Evolutionary conservation across 345 rosid genomes (phyloP).

Genomic region (Arabis hirsuta): DNA sequence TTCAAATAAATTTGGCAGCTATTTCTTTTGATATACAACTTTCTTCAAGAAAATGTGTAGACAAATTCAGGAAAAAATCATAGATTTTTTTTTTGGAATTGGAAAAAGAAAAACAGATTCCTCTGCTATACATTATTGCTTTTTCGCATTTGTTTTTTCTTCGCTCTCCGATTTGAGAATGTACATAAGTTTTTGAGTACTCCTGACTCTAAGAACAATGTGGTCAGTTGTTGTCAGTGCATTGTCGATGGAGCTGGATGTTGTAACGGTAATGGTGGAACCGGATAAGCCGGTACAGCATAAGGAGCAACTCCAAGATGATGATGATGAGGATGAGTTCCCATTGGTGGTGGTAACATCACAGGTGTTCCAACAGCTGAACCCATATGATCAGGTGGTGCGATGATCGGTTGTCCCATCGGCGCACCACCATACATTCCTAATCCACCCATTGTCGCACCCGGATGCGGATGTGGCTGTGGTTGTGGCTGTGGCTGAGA

Average conservation of each 20-base stretch:
- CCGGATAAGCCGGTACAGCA: conserved; percentile 70
- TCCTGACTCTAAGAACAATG: conserved; percentile 1
- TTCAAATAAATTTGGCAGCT: not conserved
- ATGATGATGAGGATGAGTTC: conserved; percentile 54
- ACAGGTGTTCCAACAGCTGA: conserved; percentile 91
- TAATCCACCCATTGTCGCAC: conserved; percentile 54
- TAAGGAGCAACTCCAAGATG: conserved; percentile 61
- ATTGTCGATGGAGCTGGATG: conserved; percentile 57
- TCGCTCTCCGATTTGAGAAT: conserved; percentile 27
- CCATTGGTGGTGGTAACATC: conserved; percentile 74
- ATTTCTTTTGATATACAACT: too few relatives aligned
- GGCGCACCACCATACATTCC: conserved; percentile 76
- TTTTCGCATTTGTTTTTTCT: not conserved
- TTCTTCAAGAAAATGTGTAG: too few relatives aligned
- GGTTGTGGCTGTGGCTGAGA: conserved; percentile 41
- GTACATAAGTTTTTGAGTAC: conserved; percentile 33
- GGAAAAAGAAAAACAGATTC: conserved; percentile 16
- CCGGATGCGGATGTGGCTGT: conserved; percentile 50
- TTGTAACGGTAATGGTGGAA: conserved; percentile 63
- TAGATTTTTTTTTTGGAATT: not conserved
- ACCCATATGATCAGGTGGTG: conserved; percentile 69
- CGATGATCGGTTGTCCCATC: conserved; percentile 67
- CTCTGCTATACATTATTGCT: conserved; percentile 34
- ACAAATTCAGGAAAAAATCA: too few relatives aligned
- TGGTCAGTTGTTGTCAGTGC: conserved; percentile 56